phyloP scores from a whole-genome alignment of 805 yeast species.

The Saccharomycopsis selenospora region DNA sequence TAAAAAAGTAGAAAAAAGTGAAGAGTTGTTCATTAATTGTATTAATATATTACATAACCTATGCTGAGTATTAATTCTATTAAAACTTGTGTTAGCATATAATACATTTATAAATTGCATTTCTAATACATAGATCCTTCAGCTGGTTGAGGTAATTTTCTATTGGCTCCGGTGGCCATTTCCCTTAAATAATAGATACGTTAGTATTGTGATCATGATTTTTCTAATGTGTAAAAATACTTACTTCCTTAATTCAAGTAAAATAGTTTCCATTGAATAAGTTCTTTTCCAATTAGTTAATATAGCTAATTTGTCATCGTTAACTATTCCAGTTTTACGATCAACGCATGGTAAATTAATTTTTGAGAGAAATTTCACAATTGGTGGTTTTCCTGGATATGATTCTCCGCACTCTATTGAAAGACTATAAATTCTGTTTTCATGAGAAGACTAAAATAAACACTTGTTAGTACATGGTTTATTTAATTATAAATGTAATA shows the following conservation, averaged over 20 bases:
- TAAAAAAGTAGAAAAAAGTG: too few species aligned
- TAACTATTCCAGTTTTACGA: constrained; percentile 47
- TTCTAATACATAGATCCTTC: constrained; percentile 68
- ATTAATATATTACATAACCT: not conserved
- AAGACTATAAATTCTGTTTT: constrained; percentile 85
- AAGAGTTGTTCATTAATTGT: too few species aligned
- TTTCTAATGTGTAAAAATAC: constrained; percentile 6
- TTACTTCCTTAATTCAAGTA: constrained; percentile 72
- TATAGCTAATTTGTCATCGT: constrained; percentile 49
- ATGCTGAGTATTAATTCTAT: not conserved
- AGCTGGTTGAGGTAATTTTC: constrained; percentile 82
- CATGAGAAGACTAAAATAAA: constrained; percentile 50
- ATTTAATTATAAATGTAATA: constrained; percentile 6
- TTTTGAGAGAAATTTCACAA: constrained; percentile 70
- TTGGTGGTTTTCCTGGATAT: constrained; percentile 89
- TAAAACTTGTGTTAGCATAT: not conserved
- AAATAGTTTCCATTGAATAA: constrained; percentile 89
- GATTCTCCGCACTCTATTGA: constrained; percentile 72
- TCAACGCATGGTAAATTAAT: constrained; percentile 92
- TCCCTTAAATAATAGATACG: constrained; percentile 32
- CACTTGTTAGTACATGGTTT: not conserved
- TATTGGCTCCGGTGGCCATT: constrained; percentile 79
- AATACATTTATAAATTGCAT: not conserved
- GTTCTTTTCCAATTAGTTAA: constrained; percentile 80
- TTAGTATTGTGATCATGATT: not conserved